A percentile compares a stretch with the other conserved stretches of the same genome.
These are phyloP conservation scores for Pseudodiploospora longispora DNA, from an alignment of 2,329 filamentous ascomycete species.

Conservation along the genomic window DNA sequence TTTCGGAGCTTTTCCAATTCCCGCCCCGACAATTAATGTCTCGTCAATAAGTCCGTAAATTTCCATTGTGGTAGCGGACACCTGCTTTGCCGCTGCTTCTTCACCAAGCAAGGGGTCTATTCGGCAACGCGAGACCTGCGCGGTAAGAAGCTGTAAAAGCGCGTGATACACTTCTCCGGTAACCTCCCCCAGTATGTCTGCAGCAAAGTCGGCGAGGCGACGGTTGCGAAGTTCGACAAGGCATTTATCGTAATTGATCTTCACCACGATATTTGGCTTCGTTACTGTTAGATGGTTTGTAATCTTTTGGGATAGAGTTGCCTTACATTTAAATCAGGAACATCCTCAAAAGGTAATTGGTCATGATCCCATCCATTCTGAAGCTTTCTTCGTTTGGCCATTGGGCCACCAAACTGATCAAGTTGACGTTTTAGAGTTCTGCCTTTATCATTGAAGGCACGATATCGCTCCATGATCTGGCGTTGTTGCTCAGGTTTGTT, in stretches of 20 bases:
- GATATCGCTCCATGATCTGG: constrained; percentile 46
- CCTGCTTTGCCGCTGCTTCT: constrained; percentile 19
- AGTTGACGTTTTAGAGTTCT: constrained; percentile 44
- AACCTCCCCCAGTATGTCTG: constrained; percentile 60
- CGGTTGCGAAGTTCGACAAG: constrained; percentile 74
- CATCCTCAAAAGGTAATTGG: constrained; percentile 23
- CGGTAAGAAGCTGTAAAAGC: constrained; percentile 63
- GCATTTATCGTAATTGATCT: constrained; percentile 79
- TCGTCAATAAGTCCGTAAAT: constrained; percentile 47
- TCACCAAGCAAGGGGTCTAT: constrained; percentile 39
- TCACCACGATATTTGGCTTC: constrained; percentile 64
- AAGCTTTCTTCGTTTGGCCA: constrained; percentile 47
- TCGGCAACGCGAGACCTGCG: constrained; percentile 59
- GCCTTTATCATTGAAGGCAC: constrained; percentile 44
- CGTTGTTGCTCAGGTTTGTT: constrained; percentile 54
- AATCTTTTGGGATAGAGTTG: background rate
- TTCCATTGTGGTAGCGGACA: constrained; percentile 44
- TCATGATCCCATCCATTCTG: constrained; percentile 34
- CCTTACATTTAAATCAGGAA: constrained; percentile 47
- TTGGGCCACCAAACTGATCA: constrained; percentile 30
- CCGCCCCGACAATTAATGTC: constrained; percentile 43
- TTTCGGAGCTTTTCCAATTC: constrained; percentile 47
- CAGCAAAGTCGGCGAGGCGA: constrained; percentile 64
- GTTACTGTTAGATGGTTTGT: constrained; percentile 17
- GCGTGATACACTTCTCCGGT: constrained; percentile 73